Evolutionary conservation across 768 basidiomycete species (phyloP), one percentile per base, ranked within the genome.

Genomic region (Tricholoma flavovirens): DNA sequence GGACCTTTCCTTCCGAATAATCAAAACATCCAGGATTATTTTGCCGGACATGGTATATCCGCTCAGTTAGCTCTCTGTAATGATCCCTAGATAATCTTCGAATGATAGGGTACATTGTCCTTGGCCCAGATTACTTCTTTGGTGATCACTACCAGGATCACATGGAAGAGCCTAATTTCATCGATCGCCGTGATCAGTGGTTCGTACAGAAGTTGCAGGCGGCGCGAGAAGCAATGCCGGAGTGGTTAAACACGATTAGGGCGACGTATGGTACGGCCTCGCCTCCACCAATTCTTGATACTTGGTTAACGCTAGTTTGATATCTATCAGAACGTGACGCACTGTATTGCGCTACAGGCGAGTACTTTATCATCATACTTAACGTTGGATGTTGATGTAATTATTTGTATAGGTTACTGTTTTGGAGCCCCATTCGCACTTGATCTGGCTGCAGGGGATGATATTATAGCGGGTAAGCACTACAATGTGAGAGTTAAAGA

Each of bases 81-180:
- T 32, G 30, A 32, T 32, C 10, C 30, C 30, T 32, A 11, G 30
- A 32, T 32, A 8, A 32, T 32, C 3, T 11, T 32, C 10, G 29
- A 6, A 26, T 40, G 53, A 48, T 17, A 55, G 51, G 38, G 29
- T 24, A 14, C 3, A 40, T 32, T 36, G 83, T 86, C 4, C 65
- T 86, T 4, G 83, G 82, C 2, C 67, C 80, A 40, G 86, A 87
- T 58, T 86, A 84, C 66, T 85, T 87, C 67, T 75, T 83, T 50
- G 83, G 84, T 6, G 81, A 85, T 53, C 72, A 78, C 10, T 61
- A 86, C 1, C 61, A 76, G n/a, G 53, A 61, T 1, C 74, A 79
- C 58, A 26, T 26, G 24, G 64, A 68, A 2, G 71, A 76, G 35
- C 36, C 36, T 36, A 14, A 36, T 6, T 36, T 36, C 36, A 9